These are phyloP conservation scores for Pichia phayaonensis DNA, from an alignment of 805 yeast species.

Conservation along the genomic window DNA sequence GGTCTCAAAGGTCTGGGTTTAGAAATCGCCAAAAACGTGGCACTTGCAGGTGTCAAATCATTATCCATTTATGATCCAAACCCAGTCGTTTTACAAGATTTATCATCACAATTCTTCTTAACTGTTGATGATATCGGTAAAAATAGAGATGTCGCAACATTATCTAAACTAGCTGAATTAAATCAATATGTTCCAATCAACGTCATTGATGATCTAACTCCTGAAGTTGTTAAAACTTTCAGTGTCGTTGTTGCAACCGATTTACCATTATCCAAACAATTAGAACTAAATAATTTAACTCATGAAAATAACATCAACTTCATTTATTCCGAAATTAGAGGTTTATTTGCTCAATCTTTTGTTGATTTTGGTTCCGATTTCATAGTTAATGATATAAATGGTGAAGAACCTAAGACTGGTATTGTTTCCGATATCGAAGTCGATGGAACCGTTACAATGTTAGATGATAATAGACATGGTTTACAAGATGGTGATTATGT, in stretches of 20 bases:
- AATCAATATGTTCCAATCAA: slow-evolving; percentile 86
- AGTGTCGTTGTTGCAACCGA: slow-evolving; percentile 86
- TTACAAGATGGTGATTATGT: slow-evolving; percentile 88
- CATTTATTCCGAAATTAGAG: slow-evolving; percentile 75
- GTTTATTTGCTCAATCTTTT: slow-evolving; percentile 81
- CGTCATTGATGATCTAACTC: slow-evolving; percentile 49
- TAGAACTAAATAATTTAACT: slow-evolving; percentile 66
- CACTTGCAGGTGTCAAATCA: slow-evolving; percentile 95
- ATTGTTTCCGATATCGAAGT: slow-evolving; percentile 82
- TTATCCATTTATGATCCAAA: slow-evolving; percentile 78
- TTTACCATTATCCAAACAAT: slow-evolving; percentile 61
- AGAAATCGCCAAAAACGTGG: slow-evolving; percentile 94
- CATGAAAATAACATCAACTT: slow-evolving; percentile 70
- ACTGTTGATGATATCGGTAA: slow-evolving; percentile 65
- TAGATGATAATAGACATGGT: slow-evolving; percentile 90
- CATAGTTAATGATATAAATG: slow-evolving; percentile 75
- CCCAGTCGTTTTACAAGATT: slow-evolving; percentile 57
- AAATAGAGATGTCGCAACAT: slow-evolving; percentile 67
- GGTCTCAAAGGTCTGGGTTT: slow-evolving; percentile 92
- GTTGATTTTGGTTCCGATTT: slow-evolving; percentile 85
- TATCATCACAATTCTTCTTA: slow-evolving; percentile 86
- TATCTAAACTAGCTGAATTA: slow-evolving; percentile 65
- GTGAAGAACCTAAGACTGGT: slow-evolving; percentile 87
- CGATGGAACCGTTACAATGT: slow-evolving; percentile 87
- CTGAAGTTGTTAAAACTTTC: slow-evolving; percentile 46